These are phyloP conservation scores for Candida silvicultrix DNA, from an alignment of 805 yeast species.

Conservation along the genomic window DNA sequence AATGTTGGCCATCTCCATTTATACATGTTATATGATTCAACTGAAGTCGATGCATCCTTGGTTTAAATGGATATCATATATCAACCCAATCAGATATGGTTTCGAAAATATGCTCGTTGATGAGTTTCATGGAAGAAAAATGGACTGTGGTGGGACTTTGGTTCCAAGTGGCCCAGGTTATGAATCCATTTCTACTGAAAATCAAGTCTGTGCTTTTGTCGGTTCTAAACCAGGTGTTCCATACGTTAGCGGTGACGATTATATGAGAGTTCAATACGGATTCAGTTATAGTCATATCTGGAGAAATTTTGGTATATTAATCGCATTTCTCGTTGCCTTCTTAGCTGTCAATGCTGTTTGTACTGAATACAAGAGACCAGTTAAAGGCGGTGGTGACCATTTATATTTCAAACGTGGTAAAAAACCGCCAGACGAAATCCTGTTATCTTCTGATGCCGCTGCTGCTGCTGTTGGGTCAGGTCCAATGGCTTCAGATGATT, in stretches of 20 bases:
- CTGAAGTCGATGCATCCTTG: constrained; percentile 58
- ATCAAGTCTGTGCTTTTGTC: constrained; percentile 51
- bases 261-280: constrained; percentile 39
- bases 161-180: constrained; percentile 60
- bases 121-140: constrained; percentile 54
- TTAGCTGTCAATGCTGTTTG: constrained; percentile 43
- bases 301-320: constrained; percentile 71
- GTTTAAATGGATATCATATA: constrained; percentile 61
- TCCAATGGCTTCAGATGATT: constrained; percentile 1
- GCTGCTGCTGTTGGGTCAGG: not conserved
- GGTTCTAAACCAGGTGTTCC: constrained; percentile 53
- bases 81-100: constrained; percentile 51
- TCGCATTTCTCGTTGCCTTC: constrained; percentile 50
- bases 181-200: constrained; percentile 26
- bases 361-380: constrained; percentile 45
- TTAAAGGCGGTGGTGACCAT: constrained; percentile 29
- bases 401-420: constrained; percentile 45
- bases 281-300: constrained; percentile 59
- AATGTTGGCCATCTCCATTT: constrained; percentile 44
- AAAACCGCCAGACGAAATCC: not conserved
- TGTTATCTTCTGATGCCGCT: not conserved
- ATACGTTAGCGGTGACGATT: constrained; percentile 53
- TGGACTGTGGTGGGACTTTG: constrained; percentile 42
- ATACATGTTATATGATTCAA: constrained; percentile 63
- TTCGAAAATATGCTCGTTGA: constrained; percentile 60